Evolutionary conservation across 768 basidiomycete species (phyloP).

Genomic region (Trametes cingulata): DNA sequence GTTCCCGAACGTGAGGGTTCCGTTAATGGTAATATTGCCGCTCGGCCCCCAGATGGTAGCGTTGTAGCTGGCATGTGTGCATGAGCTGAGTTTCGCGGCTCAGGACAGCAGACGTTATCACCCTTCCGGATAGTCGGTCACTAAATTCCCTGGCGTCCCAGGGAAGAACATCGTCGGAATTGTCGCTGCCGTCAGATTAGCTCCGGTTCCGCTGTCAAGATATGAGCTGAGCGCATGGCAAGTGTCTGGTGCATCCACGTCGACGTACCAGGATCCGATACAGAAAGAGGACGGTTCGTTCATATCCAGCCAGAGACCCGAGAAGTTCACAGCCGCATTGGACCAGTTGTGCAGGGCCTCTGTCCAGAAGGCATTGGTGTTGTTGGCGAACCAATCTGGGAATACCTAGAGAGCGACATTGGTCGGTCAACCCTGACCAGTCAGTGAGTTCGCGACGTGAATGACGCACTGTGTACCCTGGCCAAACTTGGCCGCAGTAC

Average conservation of each 20-base stretch:
- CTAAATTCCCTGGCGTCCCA: slow-evolving; percentile 51
- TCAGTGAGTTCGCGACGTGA: not conserved
- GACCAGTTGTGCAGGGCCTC: slow-evolving; percentile 61
- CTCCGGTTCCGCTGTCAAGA: slow-evolving; percentile 51
- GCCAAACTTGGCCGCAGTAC: slow-evolving; percentile 78
- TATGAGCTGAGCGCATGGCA: not conserved
- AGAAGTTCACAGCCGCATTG: slow-evolving; percentile 52
- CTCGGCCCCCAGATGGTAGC: slow-evolving; percentile 60
- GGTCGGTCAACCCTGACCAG: slow-evolving; percentile 9
- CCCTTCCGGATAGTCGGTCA: slow-evolving; percentile 72
- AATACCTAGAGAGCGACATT: slow-evolving; percentile 42
- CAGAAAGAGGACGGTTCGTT: slow-evolving; percentile 70
- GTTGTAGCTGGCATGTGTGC: slow-evolving; percentile 51
- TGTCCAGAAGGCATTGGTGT: slow-evolving; percentile 59
- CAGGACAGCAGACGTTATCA: slow-evolving; percentile 27
- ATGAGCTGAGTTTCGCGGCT: not conserved
- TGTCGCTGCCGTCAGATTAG: slow-evolving; percentile 53
- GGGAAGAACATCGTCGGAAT: slow-evolving; percentile 57
- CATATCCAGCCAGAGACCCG: slow-evolving; percentile 73
- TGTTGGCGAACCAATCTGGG: slow-evolving; percentile 61
- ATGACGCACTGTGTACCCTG: slow-evolving; percentile 61
- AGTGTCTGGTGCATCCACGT: not conserved
- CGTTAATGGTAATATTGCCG: slow-evolving; percentile 75
- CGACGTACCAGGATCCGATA: slow-evolving; percentile 52
- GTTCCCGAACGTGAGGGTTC: slow-evolving; percentile 53